Evolutionary conservation across 352 stramenopile genomes (phyloP).

Genomic region (Phytophthora pistaciae): DNA sequence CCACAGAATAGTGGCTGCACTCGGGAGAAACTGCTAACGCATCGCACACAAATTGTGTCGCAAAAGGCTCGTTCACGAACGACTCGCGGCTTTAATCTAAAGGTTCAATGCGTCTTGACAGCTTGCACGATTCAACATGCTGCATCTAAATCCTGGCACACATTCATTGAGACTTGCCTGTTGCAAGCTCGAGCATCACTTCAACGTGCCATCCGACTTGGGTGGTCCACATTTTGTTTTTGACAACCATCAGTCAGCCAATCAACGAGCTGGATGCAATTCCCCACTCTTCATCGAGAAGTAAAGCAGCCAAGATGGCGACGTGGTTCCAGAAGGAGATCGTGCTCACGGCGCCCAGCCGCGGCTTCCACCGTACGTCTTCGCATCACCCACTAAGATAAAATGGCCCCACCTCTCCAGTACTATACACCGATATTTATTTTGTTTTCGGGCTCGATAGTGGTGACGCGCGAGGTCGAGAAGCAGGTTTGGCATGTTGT

Average conservation of each 20-base stretch:
- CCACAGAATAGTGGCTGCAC: not conserved
- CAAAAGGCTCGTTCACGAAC: no score
- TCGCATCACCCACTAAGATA: not conserved
- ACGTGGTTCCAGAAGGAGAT: slow-evolving; percentile 92
- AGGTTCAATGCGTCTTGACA: not conserved
- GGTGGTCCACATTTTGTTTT: slow-evolving; percentile 7
- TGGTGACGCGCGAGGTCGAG: slow-evolving; percentile 85
- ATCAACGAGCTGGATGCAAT: not conserved
- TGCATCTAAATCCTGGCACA: no score
- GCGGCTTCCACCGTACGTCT: slow-evolving; percentile 81
- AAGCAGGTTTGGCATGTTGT: slow-evolving; percentile 62
- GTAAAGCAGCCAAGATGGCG: slow-evolving; percentile 39
- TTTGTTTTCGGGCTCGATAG: slow-evolving; percentile 35
- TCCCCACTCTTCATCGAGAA: not conserved
- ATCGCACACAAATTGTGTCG: not conserved
- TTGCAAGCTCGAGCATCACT: no score
- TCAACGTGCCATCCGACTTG: not conserved
- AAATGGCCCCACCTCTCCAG: not conserved
- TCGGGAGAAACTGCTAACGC: not conserved
- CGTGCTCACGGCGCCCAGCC: slow-evolving; percentile 75
- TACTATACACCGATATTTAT: not conserved
- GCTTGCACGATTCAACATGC: no score
- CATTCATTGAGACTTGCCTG: no score
- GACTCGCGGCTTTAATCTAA: no score
- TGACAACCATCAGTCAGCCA: not conserved